Evolutionary conservation across 305 asterid species (phyloP).

Genomic region (Coffea humblotiana): DNA sequence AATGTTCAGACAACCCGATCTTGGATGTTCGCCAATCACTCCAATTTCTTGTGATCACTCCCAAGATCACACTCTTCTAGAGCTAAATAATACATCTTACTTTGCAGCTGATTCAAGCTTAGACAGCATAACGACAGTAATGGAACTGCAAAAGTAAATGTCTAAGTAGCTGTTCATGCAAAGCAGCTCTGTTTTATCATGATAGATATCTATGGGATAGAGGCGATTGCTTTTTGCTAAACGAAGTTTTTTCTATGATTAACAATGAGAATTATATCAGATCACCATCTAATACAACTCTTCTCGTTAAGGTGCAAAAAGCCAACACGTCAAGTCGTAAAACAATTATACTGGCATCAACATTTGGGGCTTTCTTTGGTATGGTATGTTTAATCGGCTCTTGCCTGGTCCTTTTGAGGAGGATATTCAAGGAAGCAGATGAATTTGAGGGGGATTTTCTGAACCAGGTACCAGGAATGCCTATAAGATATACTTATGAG

Average conservation of each 20-base stretch:
- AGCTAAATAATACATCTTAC: neutral
- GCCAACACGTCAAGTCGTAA: neutral
- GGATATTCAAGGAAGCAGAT: neutral
- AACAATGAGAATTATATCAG: neutral
- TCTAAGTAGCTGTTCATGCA: neutral
- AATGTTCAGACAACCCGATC: neutral
- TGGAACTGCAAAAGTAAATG: conserved; percentile 1
- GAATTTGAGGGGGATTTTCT: conserved; percentile 14
- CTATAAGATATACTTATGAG: neutral
- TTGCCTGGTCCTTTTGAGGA: neutral
- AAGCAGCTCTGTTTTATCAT: neutral
- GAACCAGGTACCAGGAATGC: conserved; percentile 25
- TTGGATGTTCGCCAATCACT: neutral
- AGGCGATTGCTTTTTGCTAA: neutral
- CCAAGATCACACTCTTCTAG: neutral
- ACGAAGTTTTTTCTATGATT: conserved; percentile 6
- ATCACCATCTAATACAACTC: neutral
- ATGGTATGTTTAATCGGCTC: neutral
- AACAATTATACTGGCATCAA: neutral
- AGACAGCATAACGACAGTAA: too few species aligned
- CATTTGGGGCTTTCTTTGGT: neutral
- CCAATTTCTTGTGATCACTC: neutral
- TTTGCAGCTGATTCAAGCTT: neutral
- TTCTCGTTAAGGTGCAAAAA: conserved; percentile 2
- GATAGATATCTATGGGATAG: neutral